Conservation (phyloP, 2,329 filamentous ascomycete species). For the Aulographum hederae region DNA sequence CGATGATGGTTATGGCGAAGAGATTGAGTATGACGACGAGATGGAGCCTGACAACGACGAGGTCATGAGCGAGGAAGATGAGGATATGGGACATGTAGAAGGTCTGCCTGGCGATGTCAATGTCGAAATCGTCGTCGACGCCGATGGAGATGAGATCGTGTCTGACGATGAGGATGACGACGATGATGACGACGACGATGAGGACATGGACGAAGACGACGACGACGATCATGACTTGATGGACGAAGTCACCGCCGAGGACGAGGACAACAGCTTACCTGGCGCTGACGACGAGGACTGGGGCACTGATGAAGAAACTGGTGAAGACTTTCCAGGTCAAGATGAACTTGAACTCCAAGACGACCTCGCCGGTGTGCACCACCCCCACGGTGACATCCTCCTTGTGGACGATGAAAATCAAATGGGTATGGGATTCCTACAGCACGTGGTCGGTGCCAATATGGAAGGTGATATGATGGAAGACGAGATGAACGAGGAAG, state of each 20-base stretch:
- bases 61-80: conserved; percentile 74
- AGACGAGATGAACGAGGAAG: conserved; percentile 39
- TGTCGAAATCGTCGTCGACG: conserved; percentile 59
- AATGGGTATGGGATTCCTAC: conserved; percentile 29
- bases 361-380: conserved; percentile 35
- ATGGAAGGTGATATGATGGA: conserved; percentile 25
- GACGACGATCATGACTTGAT: conserved; percentile 7
- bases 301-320: conserved; percentile 3
- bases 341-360: conserved; percentile 14
- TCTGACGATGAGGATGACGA: conserved; percentile 36
- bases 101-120: conserved; percentile 49
- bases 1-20: conserved; percentile 66
- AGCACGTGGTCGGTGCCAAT: conserved; percentile 3
- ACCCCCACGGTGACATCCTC: conserved; percentile 22
- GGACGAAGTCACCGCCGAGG: conserved; percentile 1
- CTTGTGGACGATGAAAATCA: conserved; percentile 23
- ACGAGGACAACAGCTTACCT: neutral
- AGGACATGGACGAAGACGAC: conserved; percentile 27
- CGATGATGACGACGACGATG: conserved; percentile 32
- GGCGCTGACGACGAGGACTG: conserved; percentile 5
- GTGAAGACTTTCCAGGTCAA: conserved; percentile 1
- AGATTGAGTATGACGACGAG: conserved; percentile 79
- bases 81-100: conserved; percentile 58
- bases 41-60: no score
- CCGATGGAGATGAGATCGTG: conserved; percentile 42